phyloP scores from a whole-genome alignment of 2,329 filamentous ascomycete genomes.

The Orbilia oligospora region DNA sequence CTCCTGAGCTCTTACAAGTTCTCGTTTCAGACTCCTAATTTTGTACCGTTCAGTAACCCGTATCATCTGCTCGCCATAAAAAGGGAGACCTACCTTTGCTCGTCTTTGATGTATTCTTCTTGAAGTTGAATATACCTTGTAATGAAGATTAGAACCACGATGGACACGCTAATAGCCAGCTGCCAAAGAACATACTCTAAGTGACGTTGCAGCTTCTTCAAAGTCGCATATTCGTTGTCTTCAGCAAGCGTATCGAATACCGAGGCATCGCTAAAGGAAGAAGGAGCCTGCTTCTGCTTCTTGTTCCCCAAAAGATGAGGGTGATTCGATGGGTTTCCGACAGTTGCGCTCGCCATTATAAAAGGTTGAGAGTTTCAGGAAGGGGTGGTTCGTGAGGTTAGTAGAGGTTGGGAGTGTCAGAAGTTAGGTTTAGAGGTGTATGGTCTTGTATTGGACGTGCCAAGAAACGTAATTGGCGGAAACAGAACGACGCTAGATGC shows the following conservation, averaged over 20 bases:
- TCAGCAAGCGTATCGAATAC: slow-evolving; percentile 85
- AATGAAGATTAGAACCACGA: slow-evolving; percentile 62
- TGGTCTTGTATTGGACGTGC: too few species aligned
- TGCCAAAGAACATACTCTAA: slow-evolving; percentile 78
- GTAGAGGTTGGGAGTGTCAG: too few species aligned
- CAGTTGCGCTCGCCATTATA: slow-evolving; percentile 14
- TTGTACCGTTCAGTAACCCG: slow-evolving; percentile 56
- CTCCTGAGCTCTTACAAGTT: slow-evolving; percentile 96
- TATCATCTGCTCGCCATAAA: neutral
- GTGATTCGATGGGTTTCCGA: slow-evolving; percentile 26
- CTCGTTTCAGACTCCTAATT: slow-evolving; percentile 90
- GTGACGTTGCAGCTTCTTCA: slow-evolving; percentile 97
- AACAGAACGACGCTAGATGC: too few species aligned
- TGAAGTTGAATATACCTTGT: slow-evolving; percentile 91
- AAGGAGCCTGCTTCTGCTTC: slow-evolving; percentile 42
- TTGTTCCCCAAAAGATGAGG: slow-evolving; percentile 34
- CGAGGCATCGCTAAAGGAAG: slow-evolving; percentile 61
- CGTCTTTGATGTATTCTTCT: slow-evolving; percentile 99
- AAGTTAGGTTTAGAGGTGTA: too few species aligned
- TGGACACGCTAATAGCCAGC: neutral
- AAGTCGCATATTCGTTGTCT: slow-evolving; percentile 90
- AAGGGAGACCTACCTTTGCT: slow-evolving; percentile 78
- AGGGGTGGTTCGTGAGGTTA: too few species aligned
- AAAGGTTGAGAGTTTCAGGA: neutral
- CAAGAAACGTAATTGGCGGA: neutral